phyloP scores from a whole-genome alignment of 306 rosid genomes.

The Astragalus membranaceus region DNA sequence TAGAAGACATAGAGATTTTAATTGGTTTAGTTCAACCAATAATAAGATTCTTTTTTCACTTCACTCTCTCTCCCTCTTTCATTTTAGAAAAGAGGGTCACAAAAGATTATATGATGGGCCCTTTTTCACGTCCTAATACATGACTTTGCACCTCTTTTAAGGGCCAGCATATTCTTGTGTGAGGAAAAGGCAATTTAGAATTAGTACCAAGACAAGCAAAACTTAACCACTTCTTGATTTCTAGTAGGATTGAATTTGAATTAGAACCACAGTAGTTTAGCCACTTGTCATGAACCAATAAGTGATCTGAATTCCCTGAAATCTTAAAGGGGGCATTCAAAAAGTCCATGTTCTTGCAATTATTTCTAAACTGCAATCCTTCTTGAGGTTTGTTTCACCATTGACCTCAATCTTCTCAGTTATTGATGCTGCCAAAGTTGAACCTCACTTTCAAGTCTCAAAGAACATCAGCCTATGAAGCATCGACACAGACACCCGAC shows the following conservation, averaged over 20 bases:
- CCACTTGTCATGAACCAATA: conserved; percentile 32
- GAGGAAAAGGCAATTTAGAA: conserved; percentile 31
- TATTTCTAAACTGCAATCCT: conserved; percentile 17
- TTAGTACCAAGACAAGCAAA: conserved; percentile 35
- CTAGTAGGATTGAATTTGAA: no score
- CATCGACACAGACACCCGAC: no score
- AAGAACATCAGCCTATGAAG: neutral
- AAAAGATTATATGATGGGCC: conserved; percentile 15
- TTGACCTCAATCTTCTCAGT: conserved; percentile 25
- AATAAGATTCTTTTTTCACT: conserved; percentile 34
- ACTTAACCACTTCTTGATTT: conserved; percentile 44
- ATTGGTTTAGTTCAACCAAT: conserved; percentile 38
- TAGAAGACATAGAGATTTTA: conserved; percentile 73
- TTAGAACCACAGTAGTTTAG: conserved; percentile 27
- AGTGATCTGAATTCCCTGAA: neutral
- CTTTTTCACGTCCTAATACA: conserved; percentile 24
- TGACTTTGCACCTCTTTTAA: conserved; percentile 40
- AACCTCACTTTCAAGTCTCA: conserved; percentile 7
- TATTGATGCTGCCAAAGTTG: conserved; percentile 24
- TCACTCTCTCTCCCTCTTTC: no score
- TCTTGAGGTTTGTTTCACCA: conserved; percentile 5
- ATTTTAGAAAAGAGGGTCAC: neutral
- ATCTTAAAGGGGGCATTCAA: conserved; percentile 28
- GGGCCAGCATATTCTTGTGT: conserved; percentile 43
- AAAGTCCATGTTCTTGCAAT: conserved; percentile 22